These are phyloP conservation scores for Metschnikowia peoriensis DNA, from an alignment of 805 yeast species.

Conservation along the genomic window DNA sequence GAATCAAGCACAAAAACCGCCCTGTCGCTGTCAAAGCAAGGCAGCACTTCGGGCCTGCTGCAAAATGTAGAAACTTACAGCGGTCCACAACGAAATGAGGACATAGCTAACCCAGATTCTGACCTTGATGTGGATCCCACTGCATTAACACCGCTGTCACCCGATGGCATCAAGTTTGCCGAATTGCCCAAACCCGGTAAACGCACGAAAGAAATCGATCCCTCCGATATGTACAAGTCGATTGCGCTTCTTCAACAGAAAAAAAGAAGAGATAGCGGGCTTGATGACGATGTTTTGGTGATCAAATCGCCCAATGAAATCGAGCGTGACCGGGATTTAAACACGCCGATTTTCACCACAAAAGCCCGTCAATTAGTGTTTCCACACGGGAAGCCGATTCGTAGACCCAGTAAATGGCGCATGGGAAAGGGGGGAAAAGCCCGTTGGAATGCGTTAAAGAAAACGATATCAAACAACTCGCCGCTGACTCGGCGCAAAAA, in stretches of 20 bases:
- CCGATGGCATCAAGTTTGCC: conserved; percentile 54
- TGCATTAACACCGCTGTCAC: not conserved
- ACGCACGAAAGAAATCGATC: conserved; percentile 48
- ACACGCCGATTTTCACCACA: conserved; percentile 36
- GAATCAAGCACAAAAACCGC: not conserved
- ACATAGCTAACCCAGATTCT: not conserved
- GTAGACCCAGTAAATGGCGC: conserved; percentile 11
- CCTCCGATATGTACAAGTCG: conserved; percentile 81
- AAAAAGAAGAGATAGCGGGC: conserved; percentile 25
- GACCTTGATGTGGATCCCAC: not conserved
- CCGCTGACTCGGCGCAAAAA: conserved; percentile 4
- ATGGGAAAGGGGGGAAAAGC: conserved; percentile 8
- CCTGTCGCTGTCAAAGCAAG: conserved; percentile 3
- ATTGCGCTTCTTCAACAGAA: conserved; percentile 69
- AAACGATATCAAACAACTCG: conserved; percentile 23
- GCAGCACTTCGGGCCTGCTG: conserved; percentile 1
- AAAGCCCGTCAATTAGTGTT: conserved; percentile 13
- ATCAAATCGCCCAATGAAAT: conserved; percentile 78
- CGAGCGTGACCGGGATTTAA: conserved; percentile 36
- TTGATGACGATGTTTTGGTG: conserved; percentile 72
- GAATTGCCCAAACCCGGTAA: conserved; percentile 55
- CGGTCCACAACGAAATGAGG: not conserved
- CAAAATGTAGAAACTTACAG: not conserved
- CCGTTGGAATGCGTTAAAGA: conserved; percentile 24
- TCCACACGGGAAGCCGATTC: not conserved